Percentiles rank a stretch among this genome's conserved stretches.
These are phyloP conservation scores for Chaetomium tenue DNA, from an alignment of 495 filamentous ascomycete genomes.

Conservation along the genomic window DNA sequence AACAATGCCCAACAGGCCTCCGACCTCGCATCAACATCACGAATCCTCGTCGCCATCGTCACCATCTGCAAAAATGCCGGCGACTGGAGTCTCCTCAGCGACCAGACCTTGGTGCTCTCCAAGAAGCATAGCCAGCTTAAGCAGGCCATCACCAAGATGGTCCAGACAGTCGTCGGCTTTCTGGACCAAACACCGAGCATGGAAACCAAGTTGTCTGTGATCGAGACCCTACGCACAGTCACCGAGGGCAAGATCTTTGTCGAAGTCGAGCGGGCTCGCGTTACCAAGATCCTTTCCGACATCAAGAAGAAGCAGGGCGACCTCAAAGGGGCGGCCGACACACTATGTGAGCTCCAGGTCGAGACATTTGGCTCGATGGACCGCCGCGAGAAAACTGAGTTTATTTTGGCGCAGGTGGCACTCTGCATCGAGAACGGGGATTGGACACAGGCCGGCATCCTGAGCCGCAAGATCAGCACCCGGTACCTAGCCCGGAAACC, in stretches of 20 bases:
- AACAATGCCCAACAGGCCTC: conserved; percentile 61
- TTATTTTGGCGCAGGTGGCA: conserved; percentile 92
- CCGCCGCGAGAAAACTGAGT: conserved; percentile 94
- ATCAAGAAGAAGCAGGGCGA: conserved; percentile 96
- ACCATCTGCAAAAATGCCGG: conserved; percentile 89
- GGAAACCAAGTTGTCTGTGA: conserved; percentile 86
- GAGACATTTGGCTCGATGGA: conserved; percentile 99
- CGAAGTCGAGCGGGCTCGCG: conserved; percentile 93
- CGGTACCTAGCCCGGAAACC: conserved; percentile 83
- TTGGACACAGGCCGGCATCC: conserved; percentile 92
- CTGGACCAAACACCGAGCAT: conserved; percentile 73
- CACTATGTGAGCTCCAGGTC: conserved; percentile 94
- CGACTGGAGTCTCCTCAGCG: conserved; percentile 91
- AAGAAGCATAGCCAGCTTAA: conserved; percentile 99
- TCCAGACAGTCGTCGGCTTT: conserved; percentile 91
- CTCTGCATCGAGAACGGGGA: conserved; percentile 94
- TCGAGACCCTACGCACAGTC: conserved; percentile 91
- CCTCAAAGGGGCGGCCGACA: conserved; percentile 82
- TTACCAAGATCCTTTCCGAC: conserved; percentile 89
- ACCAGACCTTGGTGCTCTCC: conserved; percentile 90
- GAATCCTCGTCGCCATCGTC: conserved; percentile 80
- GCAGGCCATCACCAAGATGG: conserved; percentile 98
- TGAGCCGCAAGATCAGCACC: conserved; percentile 95
- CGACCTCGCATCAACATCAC: conserved; percentile 90
- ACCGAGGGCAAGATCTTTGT: conserved; percentile 99